A percentile compares a stretch with the other conserved stretches of the same genome.
These are phyloP conservation scores for Coemansia sp. DNA, from an alignment of 192 early-diverging fungal species.

Conservation along the genomic window DNA sequence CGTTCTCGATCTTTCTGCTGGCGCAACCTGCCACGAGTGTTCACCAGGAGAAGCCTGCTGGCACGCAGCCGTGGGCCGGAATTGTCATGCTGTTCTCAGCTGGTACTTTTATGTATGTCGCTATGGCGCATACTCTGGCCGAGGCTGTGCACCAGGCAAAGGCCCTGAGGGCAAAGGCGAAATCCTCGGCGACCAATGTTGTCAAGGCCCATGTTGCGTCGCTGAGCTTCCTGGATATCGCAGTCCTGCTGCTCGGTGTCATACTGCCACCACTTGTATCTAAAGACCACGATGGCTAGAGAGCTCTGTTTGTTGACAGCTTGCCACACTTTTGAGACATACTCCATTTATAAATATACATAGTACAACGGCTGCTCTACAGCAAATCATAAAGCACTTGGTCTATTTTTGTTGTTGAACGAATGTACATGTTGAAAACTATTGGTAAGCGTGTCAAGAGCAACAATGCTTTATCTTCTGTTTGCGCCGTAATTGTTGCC, in stretches of 20 bases:
- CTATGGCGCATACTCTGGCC: constrained; percentile 76
- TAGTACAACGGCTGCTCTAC: too few relatives aligned
- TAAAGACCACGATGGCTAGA: constrained; percentile 40
- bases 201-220: constrained; percentile 2
- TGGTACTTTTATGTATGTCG: constrained; percentile 88
- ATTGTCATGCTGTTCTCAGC: constrained; percentile 81
- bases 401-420: neutral
- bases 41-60: constrained; percentile 27
- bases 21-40: constrained; percentile 5
- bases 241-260: constrained; percentile 53
- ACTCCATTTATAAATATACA: too few relatives aligned
- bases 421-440: neutral
- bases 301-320: neutral
- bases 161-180: constrained; percentile 14
- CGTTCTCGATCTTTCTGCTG: constrained; percentile 38
- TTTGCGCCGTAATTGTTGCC: neutral
- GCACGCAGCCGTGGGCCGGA: constrained; percentile 75
- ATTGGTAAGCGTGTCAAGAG: too few relatives aligned
- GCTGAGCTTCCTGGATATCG: constrained; percentile 45
- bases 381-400: neutral
- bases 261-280: constrained; percentile 52
- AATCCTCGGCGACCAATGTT: constrained; percentile 8
- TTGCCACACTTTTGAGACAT: too few relatives aligned
- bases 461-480: neutral
- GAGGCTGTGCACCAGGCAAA: constrained; percentile 57